Conservation (phyloP, 306 rosid species). For the Cucumis cinereus region DNA sequence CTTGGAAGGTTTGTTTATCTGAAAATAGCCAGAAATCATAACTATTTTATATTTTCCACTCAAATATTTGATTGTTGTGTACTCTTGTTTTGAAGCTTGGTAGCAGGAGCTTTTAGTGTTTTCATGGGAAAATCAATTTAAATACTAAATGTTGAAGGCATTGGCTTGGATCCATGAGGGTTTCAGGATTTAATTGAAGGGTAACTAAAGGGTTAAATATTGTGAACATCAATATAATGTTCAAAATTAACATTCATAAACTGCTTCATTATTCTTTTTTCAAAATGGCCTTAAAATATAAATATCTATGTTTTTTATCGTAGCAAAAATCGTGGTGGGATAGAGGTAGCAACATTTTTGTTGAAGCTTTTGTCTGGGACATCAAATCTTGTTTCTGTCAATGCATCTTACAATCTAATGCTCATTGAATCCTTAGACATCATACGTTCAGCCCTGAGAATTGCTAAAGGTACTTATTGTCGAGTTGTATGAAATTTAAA, state of each 20-base stretch:
- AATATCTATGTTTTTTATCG: not conserved
- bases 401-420: slow-evolving; percentile 68
- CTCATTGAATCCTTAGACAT: slow-evolving; percentile 42
- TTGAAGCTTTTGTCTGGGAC: slow-evolving; percentile 42
- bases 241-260: slow-evolving; percentile 12
- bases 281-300: not conserved
- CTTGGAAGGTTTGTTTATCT: slow-evolving; percentile 66
- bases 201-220: slow-evolving; percentile 37
- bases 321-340: slow-evolving; percentile 82
- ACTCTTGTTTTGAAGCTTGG: slow-evolving; percentile 37
- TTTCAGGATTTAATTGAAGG: slow-evolving; percentile 45
- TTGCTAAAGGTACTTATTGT: slow-evolving; percentile 39
- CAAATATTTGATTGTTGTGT: slow-evolving; percentile 14
- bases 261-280: slow-evolving; percentile 12
- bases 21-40: slow-evolving; percentile 8
- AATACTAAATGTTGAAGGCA: slow-evolving; percentile 45
- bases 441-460: slow-evolving; percentile 45
- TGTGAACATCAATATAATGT: slow-evolving; percentile 68
- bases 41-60: slow-evolving; percentile 12
- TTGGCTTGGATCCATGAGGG: slow-evolving; percentile 58
- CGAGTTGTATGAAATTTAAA: not conserved
- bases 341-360: slow-evolving; percentile 55
- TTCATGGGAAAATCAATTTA: slow-evolving; percentile 38
- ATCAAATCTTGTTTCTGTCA: slow-evolving; percentile 47
- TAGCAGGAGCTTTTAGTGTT: slow-evolving; percentile 57